Evolutionary conservation across 78 protist species (phyloP), one percentile per base, ranked within the genome.

Genomic region (Protostelium mycophagum): DNA sequence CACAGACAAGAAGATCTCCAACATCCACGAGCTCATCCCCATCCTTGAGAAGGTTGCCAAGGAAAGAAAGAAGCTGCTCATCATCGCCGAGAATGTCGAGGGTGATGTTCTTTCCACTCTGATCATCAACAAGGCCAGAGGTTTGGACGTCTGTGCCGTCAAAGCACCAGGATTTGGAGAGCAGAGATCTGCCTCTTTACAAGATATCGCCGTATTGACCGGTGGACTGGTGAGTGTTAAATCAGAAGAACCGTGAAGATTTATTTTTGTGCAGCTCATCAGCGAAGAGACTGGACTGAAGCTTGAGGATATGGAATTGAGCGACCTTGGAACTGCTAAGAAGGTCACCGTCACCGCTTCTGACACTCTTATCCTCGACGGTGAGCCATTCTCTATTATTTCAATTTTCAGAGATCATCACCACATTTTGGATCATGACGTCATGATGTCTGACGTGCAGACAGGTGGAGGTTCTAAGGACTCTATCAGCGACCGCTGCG

Each of bases 151-250:
- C 9, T 91, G 94, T 87, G 99, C 99, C 23, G 98, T 98, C 90
- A 98, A 98, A 96, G 99, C 99, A 28, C 99, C 99, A 34, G 99
- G 99, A 85, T 99, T 98, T 90, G 99, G 99, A 29, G 99, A 99
- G 93, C 88, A 94, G 94, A 94, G 99, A 86, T 96, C 94, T 95
- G 96, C 93, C 87, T 95, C 83, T 36, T 88, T 99, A 87, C 98
- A 98, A 93, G 99, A 99, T 90, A 95, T 99, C 83, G 99, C 99
- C 23, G 91, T 97, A 73, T 86, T 97, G 39, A 98, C 99, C 36
- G 99, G 99, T 73, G 98, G 96, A 39, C 83, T 83, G 63, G 91
- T 94, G 28, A 35, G 5, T 35, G 83, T 35, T 85, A n/a, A n/a
- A n/a, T n/a, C n/a, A n/a, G n/a, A n/a, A n/a, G 1, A 83, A 1